Percentiles rank a stretch among this genome's conserved stretches.
phyloP scores from a whole-genome alignment of 2,329 filamentous ascomycete genomes.

The Pseudopithomyces maydicus region DNA sequence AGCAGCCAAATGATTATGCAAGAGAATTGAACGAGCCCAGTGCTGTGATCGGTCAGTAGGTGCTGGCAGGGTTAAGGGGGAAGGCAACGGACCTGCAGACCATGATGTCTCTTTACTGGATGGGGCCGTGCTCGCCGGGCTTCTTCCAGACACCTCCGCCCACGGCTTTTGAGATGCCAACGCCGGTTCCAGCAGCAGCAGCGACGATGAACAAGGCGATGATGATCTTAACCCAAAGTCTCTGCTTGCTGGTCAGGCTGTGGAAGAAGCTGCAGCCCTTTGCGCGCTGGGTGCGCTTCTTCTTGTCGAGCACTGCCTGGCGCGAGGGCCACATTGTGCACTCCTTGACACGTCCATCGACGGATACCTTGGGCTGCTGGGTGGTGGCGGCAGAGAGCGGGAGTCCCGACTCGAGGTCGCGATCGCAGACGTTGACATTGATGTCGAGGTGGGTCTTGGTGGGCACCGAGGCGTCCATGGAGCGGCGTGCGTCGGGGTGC shows the following conservation, averaged over 20 bases:
- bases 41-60: neutral
- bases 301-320: conserved; percentile 52
- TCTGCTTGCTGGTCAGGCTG: conserved; percentile 50
- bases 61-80: neutral
- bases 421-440: conserved; percentile 34
- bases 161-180: conserved; percentile 56
- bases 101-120: conserved; percentile 21
- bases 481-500: conserved; percentile 50
- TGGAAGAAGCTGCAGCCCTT: conserved; percentile 49
- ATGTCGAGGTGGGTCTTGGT: conserved; percentile 41
- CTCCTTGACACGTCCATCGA: conserved; percentile 53
- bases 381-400: conserved; percentile 46
- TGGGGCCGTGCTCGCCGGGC: conserved; percentile 44
- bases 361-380: conserved; percentile 45
- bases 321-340: conserved; percentile 59
- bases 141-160: conserved; percentile 54
- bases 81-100: conserved; percentile 17
- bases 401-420: conserved; percentile 46
- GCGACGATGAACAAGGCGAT: conserved; percentile 53
- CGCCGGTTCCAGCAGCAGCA: conserved; percentile 53
- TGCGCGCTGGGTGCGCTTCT: conserved; percentile 44
- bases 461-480: conserved; percentile 41
- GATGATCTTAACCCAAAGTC: conserved; percentile 51
- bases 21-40: neutral
- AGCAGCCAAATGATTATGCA: neutral